A percentile compares a stretch with the other conserved stretches of the same genome.
Evolutionary conservation across 306 rosid genomes (phyloP).

Genomic region (Quercus aquifolioides): DNA sequence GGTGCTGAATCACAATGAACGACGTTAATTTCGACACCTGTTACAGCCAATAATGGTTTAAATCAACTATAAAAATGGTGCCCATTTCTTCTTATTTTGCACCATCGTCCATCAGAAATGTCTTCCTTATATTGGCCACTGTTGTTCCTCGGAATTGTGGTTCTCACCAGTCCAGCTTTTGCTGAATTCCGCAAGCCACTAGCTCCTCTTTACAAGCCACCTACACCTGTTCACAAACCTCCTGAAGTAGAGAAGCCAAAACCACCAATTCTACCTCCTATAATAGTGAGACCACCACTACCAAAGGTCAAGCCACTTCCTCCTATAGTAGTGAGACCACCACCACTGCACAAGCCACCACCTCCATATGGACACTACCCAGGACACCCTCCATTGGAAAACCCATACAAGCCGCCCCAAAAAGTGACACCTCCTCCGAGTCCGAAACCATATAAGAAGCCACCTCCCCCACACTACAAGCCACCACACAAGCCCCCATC

Average conservation of each 20-base stretch:
- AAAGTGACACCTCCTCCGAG: too few relatives aligned
- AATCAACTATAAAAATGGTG: not conserved
- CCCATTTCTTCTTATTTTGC: not conserved
- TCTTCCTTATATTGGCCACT: not conserved
- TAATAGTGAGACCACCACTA: too few relatives aligned
- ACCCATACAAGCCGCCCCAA: too few relatives aligned
- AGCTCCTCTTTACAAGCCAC: not conserved
- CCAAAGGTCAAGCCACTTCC: too few relatives aligned
- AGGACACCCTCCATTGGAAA: too few relatives aligned
- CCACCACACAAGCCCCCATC: too few relatives aligned
- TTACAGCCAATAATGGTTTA: not conserved
- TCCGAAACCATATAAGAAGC: too few relatives aligned
- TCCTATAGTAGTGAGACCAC: too few relatives aligned
- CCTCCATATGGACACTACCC: too few relatives aligned
- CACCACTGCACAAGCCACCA: too few relatives aligned
- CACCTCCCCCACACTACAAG: too few relatives aligned
- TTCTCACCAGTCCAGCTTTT: not conserved
- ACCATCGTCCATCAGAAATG: not conserved
- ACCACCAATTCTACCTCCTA: not conserved
- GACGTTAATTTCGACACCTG: not conserved
- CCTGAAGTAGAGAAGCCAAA: not conserved
- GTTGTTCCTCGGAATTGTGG: not conserved
- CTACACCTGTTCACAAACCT: not conserved
- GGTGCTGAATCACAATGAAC: not conserved
- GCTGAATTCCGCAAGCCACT: not conserved